Percentiles rank a stretch among this genome's conserved stretches.
Conservation (phyloP, 345 rosid species). For the Cardamine chenopodiifolia region DNA sequence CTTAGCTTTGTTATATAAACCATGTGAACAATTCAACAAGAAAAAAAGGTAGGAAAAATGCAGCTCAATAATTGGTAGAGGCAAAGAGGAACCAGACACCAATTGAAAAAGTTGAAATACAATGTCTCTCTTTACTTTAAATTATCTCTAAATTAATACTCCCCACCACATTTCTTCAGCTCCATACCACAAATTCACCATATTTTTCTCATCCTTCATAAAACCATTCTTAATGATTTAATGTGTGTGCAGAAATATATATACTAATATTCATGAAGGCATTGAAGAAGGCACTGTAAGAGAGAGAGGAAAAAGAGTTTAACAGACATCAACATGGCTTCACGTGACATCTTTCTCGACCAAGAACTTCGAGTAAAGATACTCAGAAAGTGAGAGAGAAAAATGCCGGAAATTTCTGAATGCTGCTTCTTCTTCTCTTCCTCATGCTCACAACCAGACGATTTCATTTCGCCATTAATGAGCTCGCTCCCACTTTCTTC, state of each 20-base stretch:
- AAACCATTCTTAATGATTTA: slow-evolving; percentile 26
- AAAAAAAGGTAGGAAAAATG: slow-evolving; percentile 32
- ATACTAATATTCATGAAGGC: slow-evolving; percentile 29
- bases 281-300: slow-evolving; percentile 36
- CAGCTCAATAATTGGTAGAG: slow-evolving; percentile 41
- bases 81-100: slow-evolving; percentile 40
- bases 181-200: slow-evolving; percentile 27
- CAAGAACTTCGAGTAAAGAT: slow-evolving; percentile 52
- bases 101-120: slow-evolving; percentile 2
- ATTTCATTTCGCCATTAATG: slow-evolving; percentile 10
- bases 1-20: background rate
- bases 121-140: slow-evolving; percentile 37
- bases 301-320: slow-evolving; percentile 8
- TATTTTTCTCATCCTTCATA: slow-evolving; percentile 13
- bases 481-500: slow-evolving; percentile 5
- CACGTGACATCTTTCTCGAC: slow-evolving; percentile 59
- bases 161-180: slow-evolving; percentile 35
- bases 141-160: slow-evolving; percentile 19
- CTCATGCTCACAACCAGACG: slow-evolving; percentile 25
- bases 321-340: slow-evolving; percentile 45
- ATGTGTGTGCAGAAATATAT: slow-evolving; percentile 14
- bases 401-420: slow-evolving; percentile 2
- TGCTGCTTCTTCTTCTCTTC: background rate
- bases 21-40: slow-evolving; percentile 20
- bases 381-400: slow-evolving; percentile 38